Evolutionary conservation across 441 rosid species (phyloP), one percentile per base, ranked within the genome.

Genomic region (Gossypium trilobum): DNA sequence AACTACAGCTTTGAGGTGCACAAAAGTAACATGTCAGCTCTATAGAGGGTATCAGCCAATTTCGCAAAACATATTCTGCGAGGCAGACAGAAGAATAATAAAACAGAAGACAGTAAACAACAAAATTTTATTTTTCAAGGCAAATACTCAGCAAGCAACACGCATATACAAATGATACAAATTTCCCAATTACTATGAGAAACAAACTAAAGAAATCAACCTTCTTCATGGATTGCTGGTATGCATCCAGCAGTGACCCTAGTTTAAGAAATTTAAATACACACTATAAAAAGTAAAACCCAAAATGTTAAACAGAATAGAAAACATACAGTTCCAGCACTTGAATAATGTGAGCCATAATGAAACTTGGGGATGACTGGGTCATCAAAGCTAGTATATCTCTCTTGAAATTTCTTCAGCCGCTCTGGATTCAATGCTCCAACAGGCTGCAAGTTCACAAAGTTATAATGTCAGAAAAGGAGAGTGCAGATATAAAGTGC

Each of bases 331-430:
- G 98, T 87, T 83, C 97, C 99, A 54, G 98, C 96, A 81, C 98
- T 93, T 29, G 98, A 95, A 83, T 95, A 95, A 85, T 95, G 99
- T 16, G 99, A 95, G 75, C 99, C 99, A 79, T 95, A 95, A 78
- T 96, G 99, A 70, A 96, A 96, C 82, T 96, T 96, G 23, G 99
- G 99, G 79, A 96, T 96, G 82, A 93, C 88, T 58, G 99, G 97
- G 84, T 96, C 99, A 71, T 96, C 98, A 77, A 96, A 93, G 86
- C 95, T 91, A 77, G 93, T 87, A 89, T 96, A 93, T 86, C 98
- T 89, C 85, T 91, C 99, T 84, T 93, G 96, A 79, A 96, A 89
- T 76, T 89, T 96, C 77, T 84, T 85, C 62, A 93, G 86, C 75
- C 95, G 91, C 54, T 87, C 96, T 52, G 86, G 89, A 82, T 91